These are phyloP conservation scores for Hygrophila difformis DNA, from an alignment of 257 asterid species.

Conservation along the genomic window DNA sequence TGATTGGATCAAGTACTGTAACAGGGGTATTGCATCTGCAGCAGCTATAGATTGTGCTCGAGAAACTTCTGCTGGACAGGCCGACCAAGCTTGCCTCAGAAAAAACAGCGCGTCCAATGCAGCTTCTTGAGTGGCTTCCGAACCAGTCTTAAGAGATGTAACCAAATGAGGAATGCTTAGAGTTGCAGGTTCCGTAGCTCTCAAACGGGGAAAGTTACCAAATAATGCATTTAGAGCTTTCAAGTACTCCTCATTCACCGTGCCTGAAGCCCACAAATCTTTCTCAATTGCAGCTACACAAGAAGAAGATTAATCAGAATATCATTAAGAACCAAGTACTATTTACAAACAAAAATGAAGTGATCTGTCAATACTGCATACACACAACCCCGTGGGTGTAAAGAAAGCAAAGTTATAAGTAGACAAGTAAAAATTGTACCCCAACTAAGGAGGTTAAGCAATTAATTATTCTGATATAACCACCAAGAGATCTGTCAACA, in stretches of 20 bases:
- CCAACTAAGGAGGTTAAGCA: too few relatives aligned
- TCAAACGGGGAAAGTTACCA: slow-evolving; percentile 86
- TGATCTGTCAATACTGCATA: too few relatives aligned
- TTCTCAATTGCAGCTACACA: slow-evolving; percentile 85
- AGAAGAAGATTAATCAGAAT: not conserved
- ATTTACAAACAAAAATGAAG: too few relatives aligned
- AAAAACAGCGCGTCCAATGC: slow-evolving; percentile 89
- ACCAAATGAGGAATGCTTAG: slow-evolving; percentile 94
- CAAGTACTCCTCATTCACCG: slow-evolving; percentile 83
- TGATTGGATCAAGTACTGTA: slow-evolving; percentile 90
- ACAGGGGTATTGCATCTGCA: slow-evolving; percentile 86
- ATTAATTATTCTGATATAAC: too few relatives aligned
- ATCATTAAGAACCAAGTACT: too few relatives aligned
- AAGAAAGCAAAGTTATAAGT: too few relatives aligned
- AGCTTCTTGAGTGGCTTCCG: slow-evolving; percentile 98
- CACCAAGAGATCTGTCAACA: too few relatives aligned
- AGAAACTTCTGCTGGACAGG: slow-evolving; percentile 95
- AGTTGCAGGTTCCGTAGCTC: slow-evolving; percentile 97
- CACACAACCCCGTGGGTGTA: too few relatives aligned
- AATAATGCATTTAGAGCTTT: slow-evolving; percentile 89
- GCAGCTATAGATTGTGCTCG: slow-evolving; percentile 96
- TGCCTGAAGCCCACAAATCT: slow-evolving; percentile 90
- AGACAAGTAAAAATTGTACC: too few relatives aligned
- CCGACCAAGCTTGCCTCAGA: slow-evolving; percentile 98
- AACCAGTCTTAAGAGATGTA: slow-evolving; percentile 85